Conservation (phyloP, 2,329 filamentous ascomycete genomes). For the Fusarium praegraminearum region DNA sequence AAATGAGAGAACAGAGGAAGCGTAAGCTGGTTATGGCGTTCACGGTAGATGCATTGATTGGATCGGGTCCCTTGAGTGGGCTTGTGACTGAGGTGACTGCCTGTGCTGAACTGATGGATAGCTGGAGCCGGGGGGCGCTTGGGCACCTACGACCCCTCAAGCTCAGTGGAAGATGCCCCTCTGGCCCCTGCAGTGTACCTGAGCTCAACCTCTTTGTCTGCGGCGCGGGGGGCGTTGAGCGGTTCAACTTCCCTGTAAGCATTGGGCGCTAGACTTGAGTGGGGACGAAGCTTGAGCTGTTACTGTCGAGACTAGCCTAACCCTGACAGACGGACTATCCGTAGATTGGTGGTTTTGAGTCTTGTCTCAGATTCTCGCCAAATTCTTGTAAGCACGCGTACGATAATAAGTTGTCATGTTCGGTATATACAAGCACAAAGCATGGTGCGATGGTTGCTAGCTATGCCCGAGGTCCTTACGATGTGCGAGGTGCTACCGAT, state of each 20-base stretch:
- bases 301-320: not conserved
- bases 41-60: slow-evolving; percentile 33
- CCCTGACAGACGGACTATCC: slow-evolving; percentile 27
- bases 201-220: slow-evolving; percentile 19
- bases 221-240: slow-evolving; percentile 27
- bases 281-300: slow-evolving; percentile 26
- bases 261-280: slow-evolving; percentile 16
- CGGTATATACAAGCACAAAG: not conserved
- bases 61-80: slow-evolving; percentile 30
- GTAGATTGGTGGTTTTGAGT: slow-evolving; percentile 31
- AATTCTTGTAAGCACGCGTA: slow-evolving; percentile 22
- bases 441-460: not conserved
- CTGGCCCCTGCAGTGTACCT: slow-evolving; percentile 28
- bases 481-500: not conserved
- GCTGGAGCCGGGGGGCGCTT: slow-evolving; percentile 32
- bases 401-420: slow-evolving; percentile 24
- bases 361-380: slow-evolving; percentile 38
- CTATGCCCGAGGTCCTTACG: not conserved
- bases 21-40: slow-evolving; percentile 36
- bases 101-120: slow-evolving; percentile 13
- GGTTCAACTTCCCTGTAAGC: slow-evolving; percentile 28
- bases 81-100: slow-evolving; percentile 36
- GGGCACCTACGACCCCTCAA: slow-evolving; percentile 35
- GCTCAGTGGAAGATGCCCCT: slow-evolving; percentile 31
- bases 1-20: slow-evolving; percentile 26